Evolutionary conservation across 1,284 basidiomycete species (phyloP).

Genomic region (Trametes versicolor): DNA sequence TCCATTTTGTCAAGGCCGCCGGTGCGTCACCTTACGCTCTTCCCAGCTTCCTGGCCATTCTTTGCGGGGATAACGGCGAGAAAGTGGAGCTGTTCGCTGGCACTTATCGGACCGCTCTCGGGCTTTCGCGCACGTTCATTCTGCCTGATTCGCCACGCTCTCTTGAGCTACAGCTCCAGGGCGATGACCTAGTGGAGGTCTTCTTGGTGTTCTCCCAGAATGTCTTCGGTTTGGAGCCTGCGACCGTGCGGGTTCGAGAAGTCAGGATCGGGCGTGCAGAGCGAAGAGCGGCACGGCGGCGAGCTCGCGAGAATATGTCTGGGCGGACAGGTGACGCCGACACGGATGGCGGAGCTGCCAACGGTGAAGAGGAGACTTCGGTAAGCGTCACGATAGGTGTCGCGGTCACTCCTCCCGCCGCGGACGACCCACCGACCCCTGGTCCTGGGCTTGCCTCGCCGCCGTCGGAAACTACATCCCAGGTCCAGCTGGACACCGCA

Average conservation of each 20-base stretch:
- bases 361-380: constrained; percentile 65
- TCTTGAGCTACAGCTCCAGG: constrained; percentile 88
- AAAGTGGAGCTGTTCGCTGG: constrained; percentile 91
- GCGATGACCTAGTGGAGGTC: constrained; percentile 89
- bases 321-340: constrained; percentile 58
- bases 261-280: constrained; percentile 89
- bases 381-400: constrained; percentile 73
- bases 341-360: constrained; percentile 45
- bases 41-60: constrained; percentile 84
- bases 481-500: constrained; percentile 33
- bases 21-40: constrained; percentile 19
- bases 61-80: constrained; percentile 92
- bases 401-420: constrained; percentile 52
- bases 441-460: constrained; percentile 24
- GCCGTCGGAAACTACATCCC: constrained; percentile 33
- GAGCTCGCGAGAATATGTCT: constrained; percentile 69
- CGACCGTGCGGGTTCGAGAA: constrained; percentile 90
- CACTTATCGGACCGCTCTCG: constrained; percentile 82
- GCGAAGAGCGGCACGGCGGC: constrained; percentile 79
- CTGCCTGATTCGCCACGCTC: constrained; percentile 87
- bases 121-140: constrained; percentile 86
- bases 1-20: constrained; percentile 8
- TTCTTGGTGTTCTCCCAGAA: constrained; percentile 90
- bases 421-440: constrained; percentile 23
- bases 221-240: constrained; percentile 89